Evolutionary conservation across 106 monocot species (phyloP).

Genomic region (Xerophyta viscosa): DNA sequence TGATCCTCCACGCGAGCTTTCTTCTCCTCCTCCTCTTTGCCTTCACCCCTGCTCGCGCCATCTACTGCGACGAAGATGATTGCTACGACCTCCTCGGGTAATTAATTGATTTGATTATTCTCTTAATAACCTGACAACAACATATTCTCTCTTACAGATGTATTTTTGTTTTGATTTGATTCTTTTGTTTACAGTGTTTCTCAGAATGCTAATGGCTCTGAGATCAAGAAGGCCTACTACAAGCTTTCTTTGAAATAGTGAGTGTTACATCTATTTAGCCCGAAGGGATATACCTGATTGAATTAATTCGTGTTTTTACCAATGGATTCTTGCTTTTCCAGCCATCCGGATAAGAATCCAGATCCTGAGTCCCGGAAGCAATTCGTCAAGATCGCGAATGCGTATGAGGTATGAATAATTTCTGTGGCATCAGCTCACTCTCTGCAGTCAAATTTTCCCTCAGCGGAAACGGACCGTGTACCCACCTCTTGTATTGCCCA

Average conservation of each 20-base stretch:
- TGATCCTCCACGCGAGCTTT: too few relatives aligned
- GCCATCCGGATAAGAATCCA: constrained; percentile 97
- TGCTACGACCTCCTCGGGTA: constrained; percentile 99
- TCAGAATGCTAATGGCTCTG: constrained; percentile 84
- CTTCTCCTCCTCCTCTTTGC: constrained; percentile 27
- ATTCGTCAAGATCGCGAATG: constrained; percentile 88
- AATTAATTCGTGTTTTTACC: too few relatives aligned
- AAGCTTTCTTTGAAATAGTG: constrained; percentile 97
- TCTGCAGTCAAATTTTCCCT: too few relatives aligned
- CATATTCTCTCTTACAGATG: background rate
- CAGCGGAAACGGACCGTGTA: too few relatives aligned
- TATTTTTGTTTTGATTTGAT: background rate
- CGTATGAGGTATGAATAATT: constrained; percentile 71
- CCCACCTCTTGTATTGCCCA: too few relatives aligned
- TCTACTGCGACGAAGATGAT: constrained; percentile 98
- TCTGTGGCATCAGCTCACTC: too few relatives aligned
- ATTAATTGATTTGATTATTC: background rate
- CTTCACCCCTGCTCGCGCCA: constrained; percentile 21
- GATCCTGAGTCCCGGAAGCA: constrained; percentile 89
- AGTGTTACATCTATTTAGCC: background rate
- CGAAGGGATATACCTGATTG: background rate
- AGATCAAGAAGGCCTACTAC: constrained; percentile 99
- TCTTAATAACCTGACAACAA: too few relatives aligned
- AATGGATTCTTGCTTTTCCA: constrained; percentile 3
- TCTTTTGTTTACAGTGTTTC: constrained; percentile 39